Conservation (phyloP, 2,329 filamentous ascomycete genomes). For the Aspergillus viridinutans region DNA sequence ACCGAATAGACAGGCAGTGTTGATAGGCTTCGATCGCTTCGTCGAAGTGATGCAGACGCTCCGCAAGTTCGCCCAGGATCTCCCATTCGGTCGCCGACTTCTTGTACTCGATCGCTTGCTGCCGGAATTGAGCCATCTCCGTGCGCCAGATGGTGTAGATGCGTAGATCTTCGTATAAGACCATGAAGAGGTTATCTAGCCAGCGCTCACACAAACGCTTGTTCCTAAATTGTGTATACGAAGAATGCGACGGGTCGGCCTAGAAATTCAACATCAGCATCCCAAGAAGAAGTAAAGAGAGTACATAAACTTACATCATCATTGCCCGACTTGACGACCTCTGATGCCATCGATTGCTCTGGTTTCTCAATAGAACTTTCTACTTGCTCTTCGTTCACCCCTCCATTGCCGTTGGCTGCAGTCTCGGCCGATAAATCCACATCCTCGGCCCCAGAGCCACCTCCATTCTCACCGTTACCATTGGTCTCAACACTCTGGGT, state of each 20-base stretch:
- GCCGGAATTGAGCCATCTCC: constrained; percentile 91
- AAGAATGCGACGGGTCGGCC: constrained; percentile 62
- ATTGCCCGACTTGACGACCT: constrained; percentile 68
- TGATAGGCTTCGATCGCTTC: constrained; percentile 93
- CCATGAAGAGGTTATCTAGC: constrained; percentile 99
- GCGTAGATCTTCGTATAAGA: constrained; percentile 92
- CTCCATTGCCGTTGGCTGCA: constrained; percentile 29
- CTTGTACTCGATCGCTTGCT: constrained; percentile 91
- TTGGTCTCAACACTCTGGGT: constrained; percentile 37
- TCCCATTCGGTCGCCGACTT: constrained; percentile 98
- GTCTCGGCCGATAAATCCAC: constrained; percentile 22
- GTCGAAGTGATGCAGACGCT: constrained; percentile 84
- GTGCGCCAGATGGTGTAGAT: constrained; percentile 99
- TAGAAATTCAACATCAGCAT: constrained; percentile 30
- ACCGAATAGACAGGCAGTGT: constrained; percentile 78
- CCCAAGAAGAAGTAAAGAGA: not conserved
- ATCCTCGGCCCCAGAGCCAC: constrained; percentile 24
- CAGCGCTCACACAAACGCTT: constrained; percentile 96
- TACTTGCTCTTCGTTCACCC: constrained; percentile 21
- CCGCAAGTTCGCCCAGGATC: constrained; percentile 87
- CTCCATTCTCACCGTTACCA: constrained; percentile 27
- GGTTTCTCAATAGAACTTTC: constrained; percentile 66
- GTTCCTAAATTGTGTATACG: constrained; percentile 89
- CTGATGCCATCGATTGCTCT: constrained; percentile 70
- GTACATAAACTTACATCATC: constrained; percentile 56